Evolutionary conservation across 2,329 filamentous ascomycete species (phyloP).

Genomic region (Stemphylium beticola): DNA sequence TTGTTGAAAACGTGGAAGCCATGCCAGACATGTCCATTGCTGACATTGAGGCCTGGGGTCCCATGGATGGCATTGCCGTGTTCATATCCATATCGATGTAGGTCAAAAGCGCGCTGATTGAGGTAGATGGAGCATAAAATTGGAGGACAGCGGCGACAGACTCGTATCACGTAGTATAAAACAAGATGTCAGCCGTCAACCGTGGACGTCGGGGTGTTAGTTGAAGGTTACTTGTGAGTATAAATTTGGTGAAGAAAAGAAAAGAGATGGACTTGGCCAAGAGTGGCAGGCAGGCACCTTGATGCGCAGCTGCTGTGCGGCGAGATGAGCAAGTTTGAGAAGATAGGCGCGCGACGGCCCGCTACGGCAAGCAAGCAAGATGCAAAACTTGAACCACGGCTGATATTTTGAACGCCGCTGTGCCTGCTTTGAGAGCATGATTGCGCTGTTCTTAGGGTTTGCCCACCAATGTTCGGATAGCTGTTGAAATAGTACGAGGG

Average conservation of each 20-base stretch:
- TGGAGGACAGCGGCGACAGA: background rate
- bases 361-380: background rate
- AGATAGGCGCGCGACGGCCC: constrained; percentile 8
- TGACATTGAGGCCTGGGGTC: background rate
- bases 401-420: background rate
- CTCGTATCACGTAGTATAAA: background rate
- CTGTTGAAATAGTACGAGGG: background rate
- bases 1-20: constrained; percentile 35
- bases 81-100: background rate
- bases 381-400: background rate
- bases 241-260: background rate
- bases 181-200: background rate
- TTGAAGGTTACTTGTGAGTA: background rate
- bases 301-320: constrained; percentile 3
- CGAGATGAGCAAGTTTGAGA: constrained; percentile 22
- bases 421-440: background rate
- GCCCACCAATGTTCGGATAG: background rate
- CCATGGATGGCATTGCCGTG: constrained; percentile 7
- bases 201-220: background rate
- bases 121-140: background rate
- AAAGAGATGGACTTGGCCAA: background rate
- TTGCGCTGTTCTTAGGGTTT: background rate
- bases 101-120: background rate
- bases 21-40: constrained; percentile 26
- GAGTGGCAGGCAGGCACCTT: constrained; percentile 10